Evolutionary conservation across 2,329 filamentous ascomycete genomes (phyloP), one percentile per base, ranked within the genome.

Genomic region (Aspergillus cejpii): DNA sequence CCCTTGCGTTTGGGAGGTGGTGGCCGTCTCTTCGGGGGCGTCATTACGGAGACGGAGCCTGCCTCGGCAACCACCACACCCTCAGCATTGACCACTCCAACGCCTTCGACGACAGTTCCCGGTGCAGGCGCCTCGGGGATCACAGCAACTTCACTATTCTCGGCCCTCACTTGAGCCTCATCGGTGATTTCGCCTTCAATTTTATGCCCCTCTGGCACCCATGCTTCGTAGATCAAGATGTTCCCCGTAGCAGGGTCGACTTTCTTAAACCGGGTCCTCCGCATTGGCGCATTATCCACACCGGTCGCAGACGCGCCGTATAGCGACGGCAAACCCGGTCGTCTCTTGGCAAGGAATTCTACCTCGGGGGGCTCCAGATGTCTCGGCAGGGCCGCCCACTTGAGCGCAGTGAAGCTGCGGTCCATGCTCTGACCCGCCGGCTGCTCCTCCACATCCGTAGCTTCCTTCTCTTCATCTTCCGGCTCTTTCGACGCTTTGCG

Each of bases 181-280:
- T 75, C 72, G 47, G 87, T 79, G 40, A 95, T 83, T 61, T 95
- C 89, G 45, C 88, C 88, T 51, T 91, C 85, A 0, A 94, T 77
- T 4, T 74, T 73, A 61, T 92, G 85, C 0, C 88, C 89, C 45
- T 91, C 85, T 4, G 81, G 79, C 3, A 94, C 77, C 15, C 87
- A 85, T 6, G 92, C 81, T 58, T 94, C 87, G 64, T 92, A 88
- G 1, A 91, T 83, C 49, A 86, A 87, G 7, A 87, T 77, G 56
- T 91, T 91, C 19, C 90, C 90, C 19, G 74, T 76, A 1, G 81
- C 80, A 3, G 84, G 82, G 61, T 94, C 87, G 8, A 84, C 72
- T 53, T 84, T 82, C 56, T 85, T 81, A 42, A 96, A 86, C 17
- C 85, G 92, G 0, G 86, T 87, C 58, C 85, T 85, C 6, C 86